phyloP scores from a whole-genome alignment of 2,329 filamentous ascomycete species.

The Nemania serpens region DNA sequence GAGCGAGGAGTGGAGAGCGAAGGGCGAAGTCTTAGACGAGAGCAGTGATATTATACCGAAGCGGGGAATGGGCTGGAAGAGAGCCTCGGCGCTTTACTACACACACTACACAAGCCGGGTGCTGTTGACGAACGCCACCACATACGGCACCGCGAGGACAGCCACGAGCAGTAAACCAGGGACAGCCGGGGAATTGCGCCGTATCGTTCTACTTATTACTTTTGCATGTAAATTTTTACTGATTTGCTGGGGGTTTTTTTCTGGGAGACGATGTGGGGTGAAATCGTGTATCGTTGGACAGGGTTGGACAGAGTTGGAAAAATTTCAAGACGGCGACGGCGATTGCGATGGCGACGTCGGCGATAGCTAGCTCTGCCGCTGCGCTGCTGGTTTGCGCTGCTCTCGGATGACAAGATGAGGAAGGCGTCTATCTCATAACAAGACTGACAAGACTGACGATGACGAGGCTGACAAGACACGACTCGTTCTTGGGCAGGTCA shows the following conservation, averaged over 20 bases:
- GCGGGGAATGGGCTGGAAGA: background rate
- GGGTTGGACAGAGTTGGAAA: background rate
- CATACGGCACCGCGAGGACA: background rate
- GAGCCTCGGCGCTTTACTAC: background rate
- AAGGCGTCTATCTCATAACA: no score
- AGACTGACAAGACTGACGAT: no score
- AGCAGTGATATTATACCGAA: background rate
- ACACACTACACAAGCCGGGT: background rate
- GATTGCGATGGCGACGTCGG: background rate
- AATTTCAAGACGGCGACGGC: background rate
- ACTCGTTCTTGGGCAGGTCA: no score
- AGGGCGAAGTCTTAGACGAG: background rate
- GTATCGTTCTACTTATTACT: background rate
- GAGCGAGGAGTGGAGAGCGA: no score
- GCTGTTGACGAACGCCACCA: conserved; percentile 1
- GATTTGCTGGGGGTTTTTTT: no score
- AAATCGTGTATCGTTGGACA: background rate
- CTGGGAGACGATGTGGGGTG: background rate
- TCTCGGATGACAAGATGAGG: no score
- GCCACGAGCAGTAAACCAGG: background rate
- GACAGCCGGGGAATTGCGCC: background rate
- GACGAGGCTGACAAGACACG: no score
- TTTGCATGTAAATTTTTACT: background rate
- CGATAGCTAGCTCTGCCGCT: background rate
- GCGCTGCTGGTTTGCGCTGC: background rate